Evolutionary conservation across 1,139 yeast genomes (phyloP), one percentile per base, ranked within the genome.

Genomic region (Pichia sp.): DNA sequence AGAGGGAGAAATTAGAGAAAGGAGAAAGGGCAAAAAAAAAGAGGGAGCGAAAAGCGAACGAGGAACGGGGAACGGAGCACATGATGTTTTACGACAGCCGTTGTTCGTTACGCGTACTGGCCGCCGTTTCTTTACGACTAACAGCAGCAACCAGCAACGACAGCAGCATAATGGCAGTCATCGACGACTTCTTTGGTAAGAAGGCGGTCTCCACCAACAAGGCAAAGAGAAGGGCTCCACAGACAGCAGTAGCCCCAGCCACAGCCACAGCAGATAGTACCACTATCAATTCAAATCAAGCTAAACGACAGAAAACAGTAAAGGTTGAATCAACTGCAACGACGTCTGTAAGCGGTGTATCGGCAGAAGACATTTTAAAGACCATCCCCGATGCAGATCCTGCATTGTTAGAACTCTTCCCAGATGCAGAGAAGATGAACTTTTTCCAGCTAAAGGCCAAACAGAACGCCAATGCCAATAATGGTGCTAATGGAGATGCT

Each of bases 361-460:
- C 70, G 3, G 85, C 82, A 0, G 69, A 65, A 21, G 77, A 74
- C 2, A 60, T 83, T 2, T 62, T 84, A 26, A 64, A 72, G 6
- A 56, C 62, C 5, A 79, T 84, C 35, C 81, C 86, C 1, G 86
- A 82, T 52, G 88, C 87, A 0, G 74, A 66, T 18, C 37, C 48
- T 4, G 41, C 50, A 62, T 82, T 27, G 84, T 86, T 4, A 77
- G 73, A 19, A 61, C 29, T 46, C 3, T 51, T 48, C 21, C 49
- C 51, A 1, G 51, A 71, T 13, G 59, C 69, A 11, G 69, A 67
- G 40, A 74, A 74, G 39, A 64, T 76, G 58, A 75, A 72, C 26
- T 80, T 68, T 53, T 69, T 67, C 44, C 73, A 69, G 34, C 55
- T 66, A 47, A 68, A 69, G 48, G 67, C 72, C n/a, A 42, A 32